Evolutionary conservation across 108 stramenopile species (phyloP).

Genomic region (Mediolabrus comicus): DNA sequence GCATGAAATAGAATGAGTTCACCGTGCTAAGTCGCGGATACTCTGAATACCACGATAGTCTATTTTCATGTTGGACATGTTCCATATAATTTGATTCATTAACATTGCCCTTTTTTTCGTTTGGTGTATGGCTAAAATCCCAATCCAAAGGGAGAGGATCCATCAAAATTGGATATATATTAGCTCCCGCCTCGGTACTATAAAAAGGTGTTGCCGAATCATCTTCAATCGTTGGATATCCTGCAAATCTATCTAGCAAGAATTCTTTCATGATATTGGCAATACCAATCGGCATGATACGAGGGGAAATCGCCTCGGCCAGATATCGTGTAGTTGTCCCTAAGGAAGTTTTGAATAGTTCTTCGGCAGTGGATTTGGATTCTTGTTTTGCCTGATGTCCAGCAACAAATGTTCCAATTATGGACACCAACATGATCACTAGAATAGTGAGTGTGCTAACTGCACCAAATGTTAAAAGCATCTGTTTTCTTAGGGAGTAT

Average conservation of each 20-base stretch:
- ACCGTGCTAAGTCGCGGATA: constrained; percentile 32
- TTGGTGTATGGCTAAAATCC: constrained; percentile 28
- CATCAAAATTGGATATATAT: constrained; percentile 43
- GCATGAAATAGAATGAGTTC: constrained; percentile 37
- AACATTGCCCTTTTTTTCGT: constrained; percentile 22
- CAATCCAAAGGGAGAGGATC: constrained; percentile 51
- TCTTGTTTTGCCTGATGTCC: constrained; percentile 38
- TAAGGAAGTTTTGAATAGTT: constrained; percentile 19
- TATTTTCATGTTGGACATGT: constrained; percentile 19
- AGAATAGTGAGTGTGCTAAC: constrained; percentile 37
- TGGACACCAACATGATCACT: constrained; percentile 39
- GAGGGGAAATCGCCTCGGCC: constrained; percentile 39
- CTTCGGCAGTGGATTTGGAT: constrained; percentile 8
- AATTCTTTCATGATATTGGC: constrained; percentile 38
- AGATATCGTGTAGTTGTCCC: constrained; percentile 21
- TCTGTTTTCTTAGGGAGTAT: constrained; percentile 54
- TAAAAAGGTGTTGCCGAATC: constrained; percentile 46
- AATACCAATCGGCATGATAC: constrained; percentile 11
- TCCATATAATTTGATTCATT: constrained; percentile 44
- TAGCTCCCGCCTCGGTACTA: constrained; percentile 27
- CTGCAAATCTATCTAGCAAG: constrained; percentile 54
- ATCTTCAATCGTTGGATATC: constrained; percentile 45
- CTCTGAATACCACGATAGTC: constrained; percentile 3
- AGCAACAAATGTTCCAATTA: constrained; percentile 14
- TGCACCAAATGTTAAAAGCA: constrained; percentile 54